Evolutionary conservation across 179 eudicot genomes (phyloP), one percentile per base, ranked within the genome.

Genomic region (Beta macrorhiza): DNA sequence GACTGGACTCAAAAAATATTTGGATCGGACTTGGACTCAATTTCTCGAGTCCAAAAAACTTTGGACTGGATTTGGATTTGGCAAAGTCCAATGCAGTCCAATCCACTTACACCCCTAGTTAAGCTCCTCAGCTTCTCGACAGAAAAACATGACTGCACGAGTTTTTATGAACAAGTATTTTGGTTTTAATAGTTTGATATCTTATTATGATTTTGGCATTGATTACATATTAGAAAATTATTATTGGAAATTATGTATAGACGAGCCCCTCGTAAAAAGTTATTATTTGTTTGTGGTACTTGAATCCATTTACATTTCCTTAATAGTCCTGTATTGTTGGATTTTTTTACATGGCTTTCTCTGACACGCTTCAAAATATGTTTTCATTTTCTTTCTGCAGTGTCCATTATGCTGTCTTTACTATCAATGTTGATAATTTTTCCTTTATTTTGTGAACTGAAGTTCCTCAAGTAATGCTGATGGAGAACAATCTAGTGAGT

Each of bases 91-190:
- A 25, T 25, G 25, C 25, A 25, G 25, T 25, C 25, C 25, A 25
- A 25, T 25, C 25, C 25, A 25, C 25, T 25, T 25, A 25, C 25
- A 25, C 25, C 25, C 25, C 25, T 25, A 25, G 25, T 25, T 25
- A 69, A 87, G 86, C 74, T 81, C 85, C 75, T 85, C 79, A 79
- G 79, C 87, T 45, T 70, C 86, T 84, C 89, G 67, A 62, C 89
- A 74, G 47, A 89, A 82, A 74, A 83, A 82, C 76, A 74, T 88
- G 78, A 74, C 94, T 70, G 84, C 91, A 67, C 85, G 78, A 80
- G 88, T 95, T 81, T 87, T 80, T 74, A 81, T 93, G 25, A 89
- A 89, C 90, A 92, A 98, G 98, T 93, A 82, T 58, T 75, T n/a
- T 85, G 78, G 19, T 62, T 49, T 49, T 47, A 37, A 12, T 80